A percentile compares a stretch with the other conserved stretches of the same genome.
Evolutionary conservation across 2,329 filamentous ascomycete genomes (phyloP).

Genomic region (Aspergillus quadrilineatus): DNA sequence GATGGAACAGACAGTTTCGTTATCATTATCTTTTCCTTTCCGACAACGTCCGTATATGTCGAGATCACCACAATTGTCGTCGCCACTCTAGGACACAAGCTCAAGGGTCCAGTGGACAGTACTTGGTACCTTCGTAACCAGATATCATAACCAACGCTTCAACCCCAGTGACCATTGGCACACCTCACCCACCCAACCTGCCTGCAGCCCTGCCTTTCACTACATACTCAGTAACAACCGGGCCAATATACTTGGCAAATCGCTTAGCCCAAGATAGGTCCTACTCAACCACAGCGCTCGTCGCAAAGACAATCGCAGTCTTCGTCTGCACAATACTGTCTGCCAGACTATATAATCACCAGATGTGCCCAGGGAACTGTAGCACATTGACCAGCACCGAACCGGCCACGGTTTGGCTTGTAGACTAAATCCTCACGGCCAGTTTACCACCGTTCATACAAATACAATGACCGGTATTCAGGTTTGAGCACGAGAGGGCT

Average conservation of each 20-base stretch:
- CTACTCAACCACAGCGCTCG: slow-evolving; percentile 49
- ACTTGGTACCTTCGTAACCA: slow-evolving; percentile 46
- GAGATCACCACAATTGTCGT: neutral
- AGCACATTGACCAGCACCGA: slow-evolving; percentile 44
- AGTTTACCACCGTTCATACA: slow-evolving; percentile 43
- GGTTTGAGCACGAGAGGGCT: too few species aligned
- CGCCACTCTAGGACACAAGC: neutral
- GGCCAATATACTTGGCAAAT: slow-evolving; percentile 38
- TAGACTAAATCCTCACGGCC: slow-evolving; percentile 48
- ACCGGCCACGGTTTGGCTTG: slow-evolving; percentile 45
- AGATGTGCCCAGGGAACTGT: slow-evolving; percentile 23
- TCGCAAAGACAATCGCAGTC: slow-evolving; percentile 52
- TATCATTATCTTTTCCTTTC: neutral
- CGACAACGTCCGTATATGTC: neutral
- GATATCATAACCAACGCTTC: slow-evolving; percentile 45
- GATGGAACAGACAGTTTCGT: too few species aligned
- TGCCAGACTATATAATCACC: slow-evolving; percentile 43
- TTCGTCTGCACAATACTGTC: slow-evolving; percentile 51
- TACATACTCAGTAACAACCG: slow-evolving; percentile 34
- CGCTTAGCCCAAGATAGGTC: slow-evolving; percentile 43
- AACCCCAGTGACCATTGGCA: slow-evolving; percentile 38
- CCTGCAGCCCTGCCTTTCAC: slow-evolving; percentile 48
- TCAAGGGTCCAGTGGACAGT: neutral
- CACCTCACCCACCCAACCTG: slow-evolving; percentile 53
- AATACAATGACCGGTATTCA: slow-evolving; percentile 48